Percentiles rank a stretch among this genome's conserved stretches.
These are phyloP conservation scores for Geranomyces variabilis DNA, from an alignment of 192 early-diverging fungal species.

Conservation along the genomic window DNA sequence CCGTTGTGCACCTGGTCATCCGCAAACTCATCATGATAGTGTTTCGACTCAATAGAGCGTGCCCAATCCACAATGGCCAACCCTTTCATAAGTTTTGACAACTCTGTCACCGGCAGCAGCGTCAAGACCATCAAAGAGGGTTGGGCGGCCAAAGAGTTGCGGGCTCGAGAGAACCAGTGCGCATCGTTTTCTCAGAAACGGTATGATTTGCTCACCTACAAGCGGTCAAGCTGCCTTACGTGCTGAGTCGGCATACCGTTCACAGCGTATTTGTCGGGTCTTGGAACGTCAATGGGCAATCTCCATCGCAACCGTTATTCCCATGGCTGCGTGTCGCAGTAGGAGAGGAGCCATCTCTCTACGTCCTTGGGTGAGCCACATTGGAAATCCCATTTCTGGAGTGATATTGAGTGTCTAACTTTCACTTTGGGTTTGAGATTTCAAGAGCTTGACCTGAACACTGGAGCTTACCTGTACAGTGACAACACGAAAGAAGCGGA, in stretches of 20 bases:
- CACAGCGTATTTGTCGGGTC: constrained; percentile 75
- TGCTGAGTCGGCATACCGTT: background rate
- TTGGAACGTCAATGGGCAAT: constrained; percentile 88
- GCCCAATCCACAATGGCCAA: constrained; percentile 29
- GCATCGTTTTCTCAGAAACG: constrained; percentile 17
- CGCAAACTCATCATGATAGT: background rate
- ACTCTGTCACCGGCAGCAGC: constrained; percentile 12
- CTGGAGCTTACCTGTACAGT: constrained; percentile 83
- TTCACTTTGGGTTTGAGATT: constrained; percentile 56
- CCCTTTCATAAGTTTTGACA: constrained; percentile 42
- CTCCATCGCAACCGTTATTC: constrained; percentile 59
- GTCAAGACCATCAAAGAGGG: constrained; percentile 39
- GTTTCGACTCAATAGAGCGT: background rate
- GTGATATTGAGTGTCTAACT: constrained; percentile 2
- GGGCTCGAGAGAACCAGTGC: constrained; percentile 29
- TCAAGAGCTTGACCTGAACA: constrained; percentile 87
- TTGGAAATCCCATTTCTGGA: background rate
- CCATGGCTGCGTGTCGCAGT: constrained; percentile 63
- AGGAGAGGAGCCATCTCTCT: constrained; percentile 59
- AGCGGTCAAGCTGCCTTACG: background rate
- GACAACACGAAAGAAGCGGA: constrained; percentile 77
- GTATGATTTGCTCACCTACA: constrained; percentile 15
- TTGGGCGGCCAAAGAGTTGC: constrained; percentile 35
- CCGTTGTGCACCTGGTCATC: background rate
- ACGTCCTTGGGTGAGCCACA: constrained; percentile 64